A percentile compares a stretch with the other conserved stretches of the same genome.
These are phyloP conservation scores for Leccinellum albellum DNA, from an alignment of 768 basidiomycete genomes.

Conservation along the genomic window DNA sequence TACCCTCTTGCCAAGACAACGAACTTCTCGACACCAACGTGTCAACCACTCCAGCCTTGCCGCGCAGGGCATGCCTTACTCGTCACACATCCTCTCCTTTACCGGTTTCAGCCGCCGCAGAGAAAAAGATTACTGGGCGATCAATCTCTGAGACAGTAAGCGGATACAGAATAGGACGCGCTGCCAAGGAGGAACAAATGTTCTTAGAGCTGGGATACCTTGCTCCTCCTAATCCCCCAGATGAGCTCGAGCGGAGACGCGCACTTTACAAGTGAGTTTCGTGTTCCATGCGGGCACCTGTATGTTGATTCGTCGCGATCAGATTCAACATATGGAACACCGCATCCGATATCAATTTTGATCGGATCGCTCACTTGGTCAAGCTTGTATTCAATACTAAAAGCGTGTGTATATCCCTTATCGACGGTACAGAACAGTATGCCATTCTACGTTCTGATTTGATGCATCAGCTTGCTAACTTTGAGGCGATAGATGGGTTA, in stretches of 20 bases:
- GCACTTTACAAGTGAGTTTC: slow-evolving; percentile 75
- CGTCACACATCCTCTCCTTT: slow-evolving; percentile 66
- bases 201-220: slow-evolving; percentile 65
- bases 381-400: slow-evolving; percentile 92
- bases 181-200: slow-evolving; percentile 65
- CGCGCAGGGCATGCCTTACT: slow-evolving; percentile 51
- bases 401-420: slow-evolving; percentile 74
- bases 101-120: slow-evolving; percentile 39
- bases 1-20: slow-evolving; percentile 27
- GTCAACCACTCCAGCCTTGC: slow-evolving; percentile 44
- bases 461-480: slow-evolving; percentile 8
- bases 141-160: slow-evolving; percentile 32
- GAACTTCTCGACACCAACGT: slow-evolving; percentile 29
- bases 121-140: slow-evolving; percentile 32
- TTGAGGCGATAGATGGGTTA: slow-evolving; percentile 64
- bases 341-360: slow-evolving; percentile 83
- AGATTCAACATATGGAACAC: slow-evolving; percentile 92
- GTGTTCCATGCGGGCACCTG: background rate
- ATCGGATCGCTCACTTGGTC: slow-evolving; percentile 87
- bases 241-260: slow-evolving; percentile 76
- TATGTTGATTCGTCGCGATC: slow-evolving; percentile 3
- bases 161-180: slow-evolving; percentile 41
- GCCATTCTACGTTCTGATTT: slow-evolving; percentile 24
- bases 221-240: slow-evolving; percentile 76
- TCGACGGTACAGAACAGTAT: slow-evolving; percentile 84